Evolutionary conservation across 1,139 yeast genomes (phyloP), one percentile per base, ranked within the genome.

Genomic region (Ogataea hybrid): DNA sequence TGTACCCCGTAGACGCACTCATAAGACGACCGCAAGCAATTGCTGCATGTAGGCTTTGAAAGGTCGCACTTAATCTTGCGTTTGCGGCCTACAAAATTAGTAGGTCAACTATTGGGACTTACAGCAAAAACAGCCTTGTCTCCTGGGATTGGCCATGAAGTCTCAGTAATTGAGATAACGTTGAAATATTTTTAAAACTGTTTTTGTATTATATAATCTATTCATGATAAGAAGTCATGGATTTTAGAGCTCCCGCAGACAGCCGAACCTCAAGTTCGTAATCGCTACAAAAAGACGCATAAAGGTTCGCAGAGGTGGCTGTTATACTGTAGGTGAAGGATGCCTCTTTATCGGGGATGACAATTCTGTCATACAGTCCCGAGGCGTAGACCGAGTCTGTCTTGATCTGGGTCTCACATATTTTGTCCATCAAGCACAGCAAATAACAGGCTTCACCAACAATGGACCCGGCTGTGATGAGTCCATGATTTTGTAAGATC

Each of bases 41-140:
- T 58, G 3, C 48, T 41, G 35, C 73, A 69, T 1, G 50, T 34
- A 0, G 71, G 71, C 18, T 51, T 61, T 1, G 30, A 32, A 39
- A 68, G 75, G 41, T 68, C 69, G 51, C 76, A 71, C 54, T 70
- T 70, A 58, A 70, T 69, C 57, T 67, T 67, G 44, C 75, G 58
- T 37, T 64, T 64, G 27, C 75, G 59, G 38, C 47, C 27, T 25
- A 5, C 12, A 7, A 7, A 4, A 12, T 25, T 25, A 25, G 27
- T 20, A 7, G 7, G 4, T 4, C 5, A 5, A 3, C 11, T 25
- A 3, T 11, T 6, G 4, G 11, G 14, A 25, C 27, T 25, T 25
- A 25, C 27, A 25, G 27, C 27, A 25, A 25, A 25, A 6, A 6
- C 27, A 25, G 5, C 27, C 27, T 12, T 11, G 14, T 25, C 27